Base-by-base conservation (phyloP, 768 basidiomycete species). In the Hygrocybe punicea region DNA sequence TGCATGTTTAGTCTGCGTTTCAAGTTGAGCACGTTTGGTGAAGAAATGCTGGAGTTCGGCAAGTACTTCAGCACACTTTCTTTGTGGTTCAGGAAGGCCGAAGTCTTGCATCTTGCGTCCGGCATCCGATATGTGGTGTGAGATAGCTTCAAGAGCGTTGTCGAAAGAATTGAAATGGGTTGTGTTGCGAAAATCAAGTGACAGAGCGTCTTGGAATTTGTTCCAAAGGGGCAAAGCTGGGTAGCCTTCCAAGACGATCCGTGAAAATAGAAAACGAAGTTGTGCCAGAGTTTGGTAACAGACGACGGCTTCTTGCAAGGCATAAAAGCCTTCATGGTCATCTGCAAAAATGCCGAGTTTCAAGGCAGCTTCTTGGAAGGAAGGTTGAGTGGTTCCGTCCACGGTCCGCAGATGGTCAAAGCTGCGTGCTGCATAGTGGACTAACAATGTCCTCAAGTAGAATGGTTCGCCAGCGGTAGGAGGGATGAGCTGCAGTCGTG, bases 231-330 rank as follows among this genome's bases (percentile, higher is more conserved):
- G 46, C 4, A 19, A n/a, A n/a, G n/a, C n/a, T n/a, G n/a, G n/a
- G n/a, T n/a, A n/a, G n/a, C n/a, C n/a, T n/a, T n/a, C n/a, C 13
- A 56, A 21, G 13, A 49, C n/a, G 9, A 56, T 39, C 13, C 13
- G 25, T 7, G 46, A 24, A 24, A 56, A 56, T 4, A 56, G 55
- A 13, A 56, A 47, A 23, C 55, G 29, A 7, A 56, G 55, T 56
- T 56, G 55, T 7, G 17, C 5, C 6, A 37, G 55, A 5, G 25
- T 56, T 6, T 23, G 40, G 16, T 11, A 49, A 33, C 7, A 33
- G 11, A 14, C 24, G 34, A 49, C 35, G 16, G 55, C 55, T 49
- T 56, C 55, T 5, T 14, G 10, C 5, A 56, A 10, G 6, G 55
- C 25, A 19, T 29, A 49, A 9, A 17, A 29, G 6, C 25, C 45